These are phyloP conservation scores for Astrothelium subdiscretum DNA, from an alignment of 495 filamentous ascomycete species.

Conservation along the genomic window DNA sequence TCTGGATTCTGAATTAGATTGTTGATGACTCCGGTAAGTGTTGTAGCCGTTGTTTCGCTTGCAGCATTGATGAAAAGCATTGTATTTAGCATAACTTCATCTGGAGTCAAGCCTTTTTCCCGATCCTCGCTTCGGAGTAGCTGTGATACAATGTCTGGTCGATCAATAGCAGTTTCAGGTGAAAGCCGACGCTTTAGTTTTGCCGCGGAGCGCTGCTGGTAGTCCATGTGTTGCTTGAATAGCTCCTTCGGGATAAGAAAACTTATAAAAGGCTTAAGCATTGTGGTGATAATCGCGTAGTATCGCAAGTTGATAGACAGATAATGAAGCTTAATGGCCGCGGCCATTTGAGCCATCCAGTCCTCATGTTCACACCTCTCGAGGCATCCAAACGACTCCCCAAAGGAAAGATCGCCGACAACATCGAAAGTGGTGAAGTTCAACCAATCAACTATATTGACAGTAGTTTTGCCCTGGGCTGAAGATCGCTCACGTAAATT, in stretches of 20 bases:
- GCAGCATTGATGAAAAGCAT: slow-evolving; percentile 12
- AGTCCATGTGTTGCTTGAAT: not conserved
- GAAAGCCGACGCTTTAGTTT: slow-evolving; percentile 17
- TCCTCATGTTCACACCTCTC: slow-evolving; percentile 16
- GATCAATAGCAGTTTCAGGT: slow-evolving; percentile 7
- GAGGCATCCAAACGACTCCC: slow-evolving; percentile 27
- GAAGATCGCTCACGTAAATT: not conserved
- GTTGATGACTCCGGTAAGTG: slow-evolving; percentile 41
- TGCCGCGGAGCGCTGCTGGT: not conserved
- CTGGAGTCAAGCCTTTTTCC: not conserved
- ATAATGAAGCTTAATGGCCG: slow-evolving; percentile 16
- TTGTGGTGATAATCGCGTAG: not conserved
- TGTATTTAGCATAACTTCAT: slow-evolving; percentile 1
- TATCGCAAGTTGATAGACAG: not conserved
- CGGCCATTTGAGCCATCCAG: slow-evolving; percentile 24
- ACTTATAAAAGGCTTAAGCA: not conserved
- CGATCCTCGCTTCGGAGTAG: slow-evolving; percentile 11
- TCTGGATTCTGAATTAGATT: slow-evolving; percentile 38
- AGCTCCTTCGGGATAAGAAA: no score
- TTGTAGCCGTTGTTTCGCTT: slow-evolving; percentile 50
- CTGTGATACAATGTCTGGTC: slow-evolving; percentile 22
- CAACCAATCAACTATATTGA: slow-evolving; percentile 43
- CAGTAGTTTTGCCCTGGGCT: not conserved
- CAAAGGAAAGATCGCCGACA: slow-evolving; percentile 28
- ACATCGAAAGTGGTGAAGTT: slow-evolving; percentile 36